A percentile compares a stretch with the other conserved stretches of the same genome.
Evolutionary conservation across 805 yeast species (phyloP).

Genomic region (Scheffersomyces amazonensis): DNA sequence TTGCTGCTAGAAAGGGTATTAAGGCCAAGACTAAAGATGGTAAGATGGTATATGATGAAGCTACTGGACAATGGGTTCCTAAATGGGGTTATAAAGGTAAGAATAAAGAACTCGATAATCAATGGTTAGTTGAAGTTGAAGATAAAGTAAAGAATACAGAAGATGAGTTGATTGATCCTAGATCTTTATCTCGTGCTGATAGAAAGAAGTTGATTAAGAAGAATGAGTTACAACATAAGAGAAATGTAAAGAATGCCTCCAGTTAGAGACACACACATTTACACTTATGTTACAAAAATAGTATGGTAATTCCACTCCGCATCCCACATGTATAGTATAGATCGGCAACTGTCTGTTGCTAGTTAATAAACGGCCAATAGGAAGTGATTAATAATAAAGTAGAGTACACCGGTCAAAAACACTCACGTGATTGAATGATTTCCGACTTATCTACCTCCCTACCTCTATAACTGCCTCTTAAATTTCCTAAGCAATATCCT

Average conservation of each 20-base stretch:
- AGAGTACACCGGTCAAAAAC: too few relatives aligned
- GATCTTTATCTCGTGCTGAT: constrained; percentile 75
- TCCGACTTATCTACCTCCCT: too few relatives aligned
- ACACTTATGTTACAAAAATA: too few relatives aligned
- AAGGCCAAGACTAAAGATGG: constrained; percentile 86
- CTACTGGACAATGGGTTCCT: constrained; percentile 90
- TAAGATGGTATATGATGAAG: constrained; percentile 87
- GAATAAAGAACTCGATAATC: constrained; percentile 81
- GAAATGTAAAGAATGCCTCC: constrained; percentile 53
- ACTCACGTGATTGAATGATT: too few relatives aligned
- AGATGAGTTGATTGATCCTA: constrained; percentile 78
- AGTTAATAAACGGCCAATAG: too few relatives aligned
- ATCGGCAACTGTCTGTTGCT: too few relatives aligned
- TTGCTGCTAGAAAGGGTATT: constrained; percentile 95
- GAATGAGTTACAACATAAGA: constrained; percentile 81
- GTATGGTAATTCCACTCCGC: too few relatives aligned
- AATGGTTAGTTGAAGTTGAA: constrained; percentile 95
- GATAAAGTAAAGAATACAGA: constrained; percentile 56
- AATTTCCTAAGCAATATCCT: too few relatives aligned
- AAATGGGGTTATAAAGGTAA: constrained; percentile 98
- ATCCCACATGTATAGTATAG: too few relatives aligned
- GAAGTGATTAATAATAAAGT: too few relatives aligned
- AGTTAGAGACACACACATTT: neutral
- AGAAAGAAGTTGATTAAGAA: constrained; percentile 82
- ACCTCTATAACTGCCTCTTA: too few relatives aligned